Evolutionary conservation across 129 eudicot species (phyloP), one percentile per base, ranked within the genome.

Genomic region (Kitagawia praeruptora): DNA sequence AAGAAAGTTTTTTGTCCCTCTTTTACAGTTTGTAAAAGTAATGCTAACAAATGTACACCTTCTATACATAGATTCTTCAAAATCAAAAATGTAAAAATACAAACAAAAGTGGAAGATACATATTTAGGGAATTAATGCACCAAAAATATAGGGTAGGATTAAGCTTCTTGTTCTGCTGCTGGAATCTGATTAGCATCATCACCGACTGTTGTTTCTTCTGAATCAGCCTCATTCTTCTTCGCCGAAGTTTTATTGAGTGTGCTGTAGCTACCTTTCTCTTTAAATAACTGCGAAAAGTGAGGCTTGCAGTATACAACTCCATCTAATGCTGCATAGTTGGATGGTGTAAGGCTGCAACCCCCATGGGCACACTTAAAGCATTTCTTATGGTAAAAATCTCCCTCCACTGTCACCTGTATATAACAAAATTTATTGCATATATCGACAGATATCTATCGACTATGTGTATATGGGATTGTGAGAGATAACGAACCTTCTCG

Each of bases 301-400:
- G 98, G 88, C 74, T 81, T 93, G 87, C 98, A 93, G 25, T 89
- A 93, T 19, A 91, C 77, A 21, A 78, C 75, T 34, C 98, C 97
- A 54, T 93, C 97, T 66, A 93, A 70, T 18, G 98, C 96, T 8
- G 98, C 98, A 42, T 91, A 93, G 14, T 82, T 79, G 6, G 97
- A 93, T 21, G 97, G 77, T 34, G 91, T 85, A 8, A 93, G 81
- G 58, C 70, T 80, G 75, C 98, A 93, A 1, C 97, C 97, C 71
- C 93, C 97, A 77, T 93, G 92, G 2, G 95, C 89, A 16, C 98
- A 93, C 87, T 80, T 88, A 78, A 91, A 93, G 85, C 98, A 93
- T 39, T 82, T 81, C 58, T 89, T 89, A 82, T 93, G 98, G 85
- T 70, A 91, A 80, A 89, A 86, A 25, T 89, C 92, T 31, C 93